Base-by-base conservation (phyloP, 2,329 filamentous ascomycete species). In the Paecilomyces sp. region DNA sequence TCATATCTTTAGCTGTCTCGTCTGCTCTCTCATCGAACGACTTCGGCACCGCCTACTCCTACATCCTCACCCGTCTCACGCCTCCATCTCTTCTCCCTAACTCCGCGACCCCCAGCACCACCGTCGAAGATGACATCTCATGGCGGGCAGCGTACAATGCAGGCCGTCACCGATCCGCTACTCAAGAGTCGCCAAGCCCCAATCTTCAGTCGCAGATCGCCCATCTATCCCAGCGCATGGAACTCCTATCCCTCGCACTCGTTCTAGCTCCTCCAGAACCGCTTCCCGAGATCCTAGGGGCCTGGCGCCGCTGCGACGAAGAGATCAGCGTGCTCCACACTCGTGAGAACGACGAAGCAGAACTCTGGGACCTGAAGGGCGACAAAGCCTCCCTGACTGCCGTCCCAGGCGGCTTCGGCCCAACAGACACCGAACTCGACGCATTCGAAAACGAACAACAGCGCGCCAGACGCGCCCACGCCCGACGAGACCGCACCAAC, bases 81-180 rank as follows among this genome's bases (percentile, higher is more conserved):
- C 72, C 71, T 22, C 66, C 68, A 56, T 71, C 74, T 30, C 65
- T 67, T 69, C 65, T 72, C 56, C 64, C 71, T 53, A 70, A 62
- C 22, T 64, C 71, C 31, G 63, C 72, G 3, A 61, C 66, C 33
- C 59, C 65, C 57, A 64, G 66, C 12, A 73, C 74, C 41, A 58
- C 68, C 4, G 54, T 68, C 55, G 65, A 71, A 62, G 85, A 87
- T 67, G 83, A 87, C 63, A 79, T 84, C 31, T 84, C 84, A 59
- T 88, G 85, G 85, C 83, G 84, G 30, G 85, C 85, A 34, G 85
- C 85, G 13, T 83, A 86, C 68, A 79, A 81, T 59, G 85, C 85
- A 22, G 85, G 85, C 18, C 80, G 83, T 55, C 81, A 85, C 72
- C 78, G 80, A 57, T 64, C 74, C 36, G 65, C 64, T 36, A 60